Base-by-base conservation (phyloP, 2,329 filamentous ascomycete species). In the Neopestalotiopsis sp. region DNA sequence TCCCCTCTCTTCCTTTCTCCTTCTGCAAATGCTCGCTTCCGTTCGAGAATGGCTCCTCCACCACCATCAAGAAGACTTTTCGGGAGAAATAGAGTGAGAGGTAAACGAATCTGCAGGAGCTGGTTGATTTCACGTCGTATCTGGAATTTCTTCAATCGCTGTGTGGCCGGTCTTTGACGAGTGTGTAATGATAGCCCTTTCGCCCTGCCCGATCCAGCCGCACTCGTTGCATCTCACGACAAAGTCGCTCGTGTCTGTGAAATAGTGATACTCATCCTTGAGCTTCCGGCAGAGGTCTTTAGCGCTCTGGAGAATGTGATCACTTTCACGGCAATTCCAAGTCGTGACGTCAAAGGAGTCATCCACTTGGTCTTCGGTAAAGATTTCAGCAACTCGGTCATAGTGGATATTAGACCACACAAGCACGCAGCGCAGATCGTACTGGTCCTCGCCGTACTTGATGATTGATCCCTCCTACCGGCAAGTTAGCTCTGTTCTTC, bases 391-490 rank as follows among this genome's bases (percentile, higher is more conserved):
- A 69, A 98, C 91, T 6, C 93, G 91, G 80, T 98, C 95, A 81
- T 98, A 98, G 79, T 98, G 95, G 65, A 98, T 96, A 2, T 94
- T 94, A 0, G 92, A 95, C 81, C 97, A 98, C 0, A 97, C 91
- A 30, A 98, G 84, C 32, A 97, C 90, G 75, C 93, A 95, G 6
- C 94, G 87, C 56, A 86, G 62, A 69, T 71, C 88, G 42, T 83
- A 79, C 66, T 88, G 88, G 1, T 90, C 89, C 76, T 96, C 93
- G 72, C 97, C 97, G 81, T 95, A 97, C 4, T 88, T 88, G 75
- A 82, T 80, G 6, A 82, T 71, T 42, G 74, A 80, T 70, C 80
- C 77, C 0, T 76, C 77, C 65, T 66, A 32, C 20, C 4, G 28
- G 6, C 24, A 30, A 24, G 57, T 59, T 28, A 59, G 57, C 24